Evolutionary conservation across 2,329 filamentous ascomycete species (phyloP).

Genomic region (Aspergillus sergii): DNA sequence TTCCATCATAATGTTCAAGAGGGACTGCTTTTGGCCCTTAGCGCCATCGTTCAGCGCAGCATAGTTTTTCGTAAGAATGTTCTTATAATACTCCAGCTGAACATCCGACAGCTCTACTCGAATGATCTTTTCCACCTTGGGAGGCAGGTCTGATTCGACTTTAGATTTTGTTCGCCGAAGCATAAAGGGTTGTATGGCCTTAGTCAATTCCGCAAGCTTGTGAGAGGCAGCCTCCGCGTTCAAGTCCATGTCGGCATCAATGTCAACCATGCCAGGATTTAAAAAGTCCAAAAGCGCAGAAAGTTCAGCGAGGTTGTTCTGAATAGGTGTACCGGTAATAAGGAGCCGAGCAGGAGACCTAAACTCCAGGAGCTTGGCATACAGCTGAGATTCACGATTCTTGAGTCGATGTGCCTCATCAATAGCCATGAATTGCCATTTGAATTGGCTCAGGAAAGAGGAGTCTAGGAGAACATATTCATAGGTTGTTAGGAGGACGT

Average conservation of each 20-base stretch:
- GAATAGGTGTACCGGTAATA: slow-evolving; percentile 95
- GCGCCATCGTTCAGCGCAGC: slow-evolving; percentile 88
- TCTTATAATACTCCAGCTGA: slow-evolving; percentile 98
- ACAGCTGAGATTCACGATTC: slow-evolving; percentile 93
- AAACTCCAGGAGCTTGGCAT: slow-evolving; percentile 81
- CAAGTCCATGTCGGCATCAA: slow-evolving; percentile 90
- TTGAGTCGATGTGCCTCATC: slow-evolving; percentile 97
- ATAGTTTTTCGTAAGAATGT: slow-evolving; percentile 96
- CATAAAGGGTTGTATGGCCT: slow-evolving; percentile 89
- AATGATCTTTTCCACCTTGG: slow-evolving; percentile 98
- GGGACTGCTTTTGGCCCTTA: slow-evolving; percentile 87
- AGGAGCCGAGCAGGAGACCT: slow-evolving; percentile 84
- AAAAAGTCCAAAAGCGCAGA: slow-evolving; percentile 93
- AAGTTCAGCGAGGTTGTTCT: slow-evolving; percentile 93
- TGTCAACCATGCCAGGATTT: slow-evolving; percentile 88
- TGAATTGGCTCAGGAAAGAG: slow-evolving; percentile 81
- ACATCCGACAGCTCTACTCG: slow-evolving; percentile 95
- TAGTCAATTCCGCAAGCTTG: slow-evolving; percentile 83
- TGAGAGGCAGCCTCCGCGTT: slow-evolving; percentile 77
- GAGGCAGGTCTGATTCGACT: slow-evolving; percentile 92
- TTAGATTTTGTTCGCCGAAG: slow-evolving; percentile 95
- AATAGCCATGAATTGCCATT: slow-evolving; percentile 96
- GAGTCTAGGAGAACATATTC: slow-evolving; percentile 91
- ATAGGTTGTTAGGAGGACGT: slow-evolving; percentile 96
- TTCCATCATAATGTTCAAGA: slow-evolving; percentile 99